phyloP scores from a whole-genome alignment of 148 eudicot genomes.

The Limonium bicolor region DNA sequence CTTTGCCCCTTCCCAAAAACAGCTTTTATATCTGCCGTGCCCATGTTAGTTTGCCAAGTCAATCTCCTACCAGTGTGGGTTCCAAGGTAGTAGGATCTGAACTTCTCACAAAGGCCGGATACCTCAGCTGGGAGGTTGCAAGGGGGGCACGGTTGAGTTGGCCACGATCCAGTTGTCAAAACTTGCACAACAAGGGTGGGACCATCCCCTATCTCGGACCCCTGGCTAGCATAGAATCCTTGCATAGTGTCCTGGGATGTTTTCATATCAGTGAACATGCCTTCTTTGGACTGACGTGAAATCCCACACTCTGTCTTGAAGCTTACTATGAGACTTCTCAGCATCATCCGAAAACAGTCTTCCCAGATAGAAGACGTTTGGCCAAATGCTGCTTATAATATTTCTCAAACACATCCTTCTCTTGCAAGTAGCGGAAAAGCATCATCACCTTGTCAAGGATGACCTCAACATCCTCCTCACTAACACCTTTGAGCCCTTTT shows the following conservation, averaged over 20 bases:
- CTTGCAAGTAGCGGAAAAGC: conserved; percentile 70
- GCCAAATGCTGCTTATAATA: conserved; percentile 86
- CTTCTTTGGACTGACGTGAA: conserved; percentile 79
- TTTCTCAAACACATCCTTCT: conserved; percentile 79
- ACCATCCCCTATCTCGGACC: conserved; percentile 44
- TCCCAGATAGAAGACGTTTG: conserved; percentile 65
- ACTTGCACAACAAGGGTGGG: conserved; percentile 68
- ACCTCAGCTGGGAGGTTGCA: conserved; percentile 77
- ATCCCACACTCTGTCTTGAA: conserved; percentile 81
- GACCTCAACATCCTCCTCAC: conserved; percentile 59
- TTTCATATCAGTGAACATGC: conserved; percentile 88
- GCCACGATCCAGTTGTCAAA: conserved; percentile 87
- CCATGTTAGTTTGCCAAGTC: conserved; percentile 89
- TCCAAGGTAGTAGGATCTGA: conserved; percentile 70
- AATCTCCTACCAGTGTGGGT: conserved; percentile 73
- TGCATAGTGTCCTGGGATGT: conserved; percentile 88
- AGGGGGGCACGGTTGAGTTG: conserved; percentile 58
- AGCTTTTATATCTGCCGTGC: conserved; percentile 70
- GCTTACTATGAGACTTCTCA: conserved; percentile 67
- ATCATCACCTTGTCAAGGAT: conserved; percentile 76
- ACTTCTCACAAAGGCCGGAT: conserved; percentile 62
- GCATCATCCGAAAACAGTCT: conserved; percentile 76
- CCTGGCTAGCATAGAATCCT: conserved; percentile 52
- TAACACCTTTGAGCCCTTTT: conserved; percentile 65
- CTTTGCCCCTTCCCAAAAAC: conserved; percentile 67